phyloP scores from a whole-genome alignment of 768 basidiomycete species.

The Fibroporia radiculosa region DNA sequence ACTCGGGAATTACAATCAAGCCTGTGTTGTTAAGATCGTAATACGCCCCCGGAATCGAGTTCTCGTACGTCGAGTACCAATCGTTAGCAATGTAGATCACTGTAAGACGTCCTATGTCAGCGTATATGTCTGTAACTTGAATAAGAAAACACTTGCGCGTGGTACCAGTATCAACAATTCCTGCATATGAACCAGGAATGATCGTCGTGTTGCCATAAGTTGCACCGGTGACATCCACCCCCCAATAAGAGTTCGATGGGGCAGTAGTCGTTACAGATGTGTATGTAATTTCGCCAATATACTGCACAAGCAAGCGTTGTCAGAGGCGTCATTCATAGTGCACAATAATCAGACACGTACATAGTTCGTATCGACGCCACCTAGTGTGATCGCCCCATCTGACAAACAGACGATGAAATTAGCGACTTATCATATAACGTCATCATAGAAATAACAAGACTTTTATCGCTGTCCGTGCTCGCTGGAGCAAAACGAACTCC shows the following conservation, averaged over 20 bases:
- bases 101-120: not conserved
- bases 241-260: constrained; percentile 43
- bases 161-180: constrained; percentile 48
- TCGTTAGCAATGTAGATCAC: constrained; percentile 49
- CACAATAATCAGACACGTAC: constrained; percentile 11
- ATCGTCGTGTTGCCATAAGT: constrained; percentile 25
- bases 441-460: constrained; percentile 12
- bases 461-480: constrained; percentile 9
- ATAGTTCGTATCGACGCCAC: constrained; percentile 20
- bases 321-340: not conserved
- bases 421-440: not conserved
- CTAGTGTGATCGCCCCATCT: constrained; percentile 27
- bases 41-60: constrained; percentile 40
- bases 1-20: constrained; percentile 42
- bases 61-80: constrained; percentile 49
- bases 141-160: constrained; percentile 24
- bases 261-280: constrained; percentile 35
- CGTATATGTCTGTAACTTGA: not conserved
- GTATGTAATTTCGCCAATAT: constrained; percentile 18
- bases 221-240: constrained; percentile 34
- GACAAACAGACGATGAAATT: not conserved
- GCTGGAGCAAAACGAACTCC: constrained; percentile 26
- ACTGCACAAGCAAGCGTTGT: constrained; percentile 14
- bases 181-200: constrained; percentile 30
- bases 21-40: constrained; percentile 49